Evolutionary conservation across 352 stramenopile genomes (phyloP), one percentile per base, ranked within the genome.

Genomic region (Lagenidium giganteum): DNA sequence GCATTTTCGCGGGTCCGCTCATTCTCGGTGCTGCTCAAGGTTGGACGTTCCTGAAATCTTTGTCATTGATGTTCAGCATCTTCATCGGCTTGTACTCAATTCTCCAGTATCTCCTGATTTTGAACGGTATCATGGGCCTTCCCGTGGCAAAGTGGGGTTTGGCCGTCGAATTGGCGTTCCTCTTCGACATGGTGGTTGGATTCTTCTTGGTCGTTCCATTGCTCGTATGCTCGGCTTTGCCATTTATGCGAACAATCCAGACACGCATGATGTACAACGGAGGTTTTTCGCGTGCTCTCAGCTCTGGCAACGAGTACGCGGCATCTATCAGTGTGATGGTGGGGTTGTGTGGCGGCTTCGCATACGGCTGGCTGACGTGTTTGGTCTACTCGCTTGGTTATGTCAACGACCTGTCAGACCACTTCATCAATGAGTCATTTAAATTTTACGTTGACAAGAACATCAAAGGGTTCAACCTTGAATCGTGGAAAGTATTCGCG

Each of bases 191-290:
- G 59, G 57, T 91, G 1, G 71, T 92, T 8, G 83, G 83, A 2
- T 23, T 90, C 17, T 88, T 93, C 43, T 41, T 93, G 17, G 65
- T 84, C 13, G 12, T 92, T 1, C 78, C 81, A 18, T 63, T 95
- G 14, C 34, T 93, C 32, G 31, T 93, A n/a, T 25, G 93, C 5
- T 93, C 80, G 34, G 79, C 75, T 16, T 82, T 95, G 47, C 83
- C 80, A 17, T 95, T 93, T 51, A 93, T 95, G 80, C 79, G 74
- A 25, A 93, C 81, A 7, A 87, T 93, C 42, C 83, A 95, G 42
- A 92, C 83, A 29, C 80, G 83, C 24, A 95, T 95, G 80, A 95
- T 95, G 83, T 95, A 95, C 59, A 95, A 95, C 44, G 81, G 82
- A 17, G 80, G 83, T 28, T 95, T 95, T 36, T 92, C 83, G 12